Evolutionary conservation across 768 basidiomycete genomes (phyloP).

Genomic region (Scleroderma citrinum): DNA sequence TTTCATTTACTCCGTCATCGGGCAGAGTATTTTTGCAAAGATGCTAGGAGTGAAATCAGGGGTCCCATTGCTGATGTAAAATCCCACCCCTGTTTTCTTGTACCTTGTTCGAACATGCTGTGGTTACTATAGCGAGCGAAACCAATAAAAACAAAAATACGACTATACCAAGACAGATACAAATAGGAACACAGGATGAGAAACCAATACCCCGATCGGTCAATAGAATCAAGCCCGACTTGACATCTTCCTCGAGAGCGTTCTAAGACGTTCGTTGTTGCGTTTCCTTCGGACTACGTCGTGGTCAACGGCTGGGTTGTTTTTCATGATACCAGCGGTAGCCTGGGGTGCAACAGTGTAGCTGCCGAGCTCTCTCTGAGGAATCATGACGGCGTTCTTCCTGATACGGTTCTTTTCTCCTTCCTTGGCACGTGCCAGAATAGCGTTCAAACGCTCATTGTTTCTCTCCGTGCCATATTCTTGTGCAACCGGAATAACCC

Average conservation of each 20-base stretch:
- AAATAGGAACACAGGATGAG: too few species aligned
- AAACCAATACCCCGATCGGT: background rate
- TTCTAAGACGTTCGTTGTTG: constrained; percentile 68
- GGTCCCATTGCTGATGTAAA: too few species aligned
- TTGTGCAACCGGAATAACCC: constrained; percentile 56
- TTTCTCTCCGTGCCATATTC: constrained; percentile 32
- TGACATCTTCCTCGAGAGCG: constrained; percentile 47
- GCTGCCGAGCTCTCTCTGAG: constrained; percentile 64
- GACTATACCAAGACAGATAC: background rate
- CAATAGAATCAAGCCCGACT: constrained; percentile 14
- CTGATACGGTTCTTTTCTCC: constrained; percentile 62
- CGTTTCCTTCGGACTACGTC: constrained; percentile 70
- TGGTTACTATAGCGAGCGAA: too few species aligned
- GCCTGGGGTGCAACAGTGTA: constrained; percentile 75
- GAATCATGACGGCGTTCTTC: constrained; percentile 81
- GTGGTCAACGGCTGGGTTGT: constrained; percentile 58
- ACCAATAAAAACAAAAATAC: background rate
- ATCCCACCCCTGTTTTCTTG: too few species aligned
- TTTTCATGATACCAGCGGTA: constrained; percentile 46
- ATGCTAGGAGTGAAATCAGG: too few species aligned
- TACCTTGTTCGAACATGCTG: too few species aligned
- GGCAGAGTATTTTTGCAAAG: too few species aligned
- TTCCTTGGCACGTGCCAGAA: constrained; percentile 61
- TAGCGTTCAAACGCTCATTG: constrained; percentile 59
- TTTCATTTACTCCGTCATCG: too few species aligned